phyloP scores from a whole-genome alignment of 768 basidiomycete species.

The Cystofilobasidium capitatum region DNA sequence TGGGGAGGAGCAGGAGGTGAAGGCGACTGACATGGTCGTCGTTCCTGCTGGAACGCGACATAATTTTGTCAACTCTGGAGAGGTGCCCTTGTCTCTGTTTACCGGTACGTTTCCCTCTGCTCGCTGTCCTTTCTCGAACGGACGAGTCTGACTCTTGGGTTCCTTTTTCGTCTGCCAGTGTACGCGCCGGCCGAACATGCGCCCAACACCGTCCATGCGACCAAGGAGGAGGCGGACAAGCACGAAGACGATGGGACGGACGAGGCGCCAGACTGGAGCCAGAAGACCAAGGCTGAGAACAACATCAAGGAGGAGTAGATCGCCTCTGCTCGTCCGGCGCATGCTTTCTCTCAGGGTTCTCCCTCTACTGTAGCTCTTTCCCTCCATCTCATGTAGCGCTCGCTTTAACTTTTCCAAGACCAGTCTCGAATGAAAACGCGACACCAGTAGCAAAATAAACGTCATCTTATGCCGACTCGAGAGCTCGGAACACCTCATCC shows the following conservation, averaged over 20 bases:
- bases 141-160: too few species aligned
- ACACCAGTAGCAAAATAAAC: too few species aligned
- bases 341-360: neutral
- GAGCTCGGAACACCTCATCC: neutral
- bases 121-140: neutral
- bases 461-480: neutral
- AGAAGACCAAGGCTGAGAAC: slow-evolving; percentile 11
- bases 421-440: too few species aligned
- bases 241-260: slow-evolving; percentile 28
- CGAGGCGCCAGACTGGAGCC: slow-evolving; percentile 25
- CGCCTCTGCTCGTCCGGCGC: neutral
- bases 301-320: slow-evolving; percentile 2
- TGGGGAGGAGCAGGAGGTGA: slow-evolving; percentile 41
- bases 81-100: slow-evolving; percentile 40
- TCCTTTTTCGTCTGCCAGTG: neutral
- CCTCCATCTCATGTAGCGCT: neutral
- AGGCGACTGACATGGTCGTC: slow-evolving; percentile 39
- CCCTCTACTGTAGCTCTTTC: neutral
- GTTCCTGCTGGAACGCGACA: slow-evolving; percentile 42
- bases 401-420: neutral
- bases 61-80: slow-evolving; percentile 37
- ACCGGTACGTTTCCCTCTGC: slow-evolving; percentile 31
- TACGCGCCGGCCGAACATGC: slow-evolving; percentile 29
- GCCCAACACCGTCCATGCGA: slow-evolving; percentile 28
- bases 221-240: slow-evolving; percentile 28